Evolutionary conservation across 2,329 filamentous ascomycete species (phyloP), one percentile per base, ranked within the genome.

Genomic region (Paracorniculantispora psalliotae): DNA sequence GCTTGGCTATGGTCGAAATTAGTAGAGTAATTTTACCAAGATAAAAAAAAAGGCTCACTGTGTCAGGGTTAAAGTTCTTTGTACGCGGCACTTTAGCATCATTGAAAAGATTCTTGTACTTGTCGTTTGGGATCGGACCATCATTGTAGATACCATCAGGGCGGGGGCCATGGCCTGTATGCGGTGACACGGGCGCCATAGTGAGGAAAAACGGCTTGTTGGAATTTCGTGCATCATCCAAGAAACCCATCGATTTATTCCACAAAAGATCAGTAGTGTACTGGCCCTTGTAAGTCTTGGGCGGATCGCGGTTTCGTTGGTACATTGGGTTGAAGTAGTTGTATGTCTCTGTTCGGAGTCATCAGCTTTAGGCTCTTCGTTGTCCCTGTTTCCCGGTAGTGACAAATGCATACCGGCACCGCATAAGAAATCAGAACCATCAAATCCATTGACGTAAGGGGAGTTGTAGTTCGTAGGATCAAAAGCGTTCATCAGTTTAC

Each of bases 131-230:
- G 17, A 88, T 75, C 0, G 85, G 85, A 39, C 5, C 33, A 15
- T 5, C 33, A 3, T 6, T 6, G 12, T 12, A 5, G 7, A 6
- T 15, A 4, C 33, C 33, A 5, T 37, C 5, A 4, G 5, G 4
- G 33, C 33, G 25, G 25, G 25, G 13, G 25, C 15, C 15, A 23
- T 48, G 25, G 10, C 25, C 25, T 7, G 30, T 33, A 26, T 91
- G 88, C 0, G 88, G 88, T 0, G 83, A 87, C 6, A 87, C 79
- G 0, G 88, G 88, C 0, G 87, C 83, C 9, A 89, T 76, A 0
- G 79, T 80, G 4, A 91, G 68, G 67, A 91, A 90, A 71, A 90
- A 91, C 0, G 88, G 88, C 17, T 79, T 75, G 0, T 76, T 70
- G 0, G 76, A 73, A 0, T 72, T 68, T 2, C 86, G 73, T 0